phyloP scores from a whole-genome alignment of 2,329 filamentous ascomycete genomes.

The Ophiocordyceps polyrhachis-furcata region DNA sequence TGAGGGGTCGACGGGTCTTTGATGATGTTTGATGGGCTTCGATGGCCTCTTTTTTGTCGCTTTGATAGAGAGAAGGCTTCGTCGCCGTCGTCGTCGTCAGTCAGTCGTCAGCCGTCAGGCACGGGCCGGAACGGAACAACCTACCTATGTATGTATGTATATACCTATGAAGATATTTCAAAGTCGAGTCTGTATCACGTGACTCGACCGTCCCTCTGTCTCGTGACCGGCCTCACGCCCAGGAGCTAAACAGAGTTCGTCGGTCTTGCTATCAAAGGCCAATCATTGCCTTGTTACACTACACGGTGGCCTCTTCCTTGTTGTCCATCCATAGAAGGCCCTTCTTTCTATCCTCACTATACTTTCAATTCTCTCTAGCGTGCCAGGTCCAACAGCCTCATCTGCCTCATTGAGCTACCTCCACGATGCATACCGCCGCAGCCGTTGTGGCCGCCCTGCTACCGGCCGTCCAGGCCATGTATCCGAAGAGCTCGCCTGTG shows the following conservation, averaged over 20 bases:
- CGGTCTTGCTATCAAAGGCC: neutral
- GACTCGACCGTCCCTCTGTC: neutral
- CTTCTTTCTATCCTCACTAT: neutral
- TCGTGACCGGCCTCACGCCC: neutral
- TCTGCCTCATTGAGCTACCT: neutral
- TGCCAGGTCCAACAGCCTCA: slow-evolving; percentile 4
- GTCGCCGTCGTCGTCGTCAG: neutral
- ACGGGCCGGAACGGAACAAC: neutral
- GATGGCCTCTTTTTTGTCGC: neutral
- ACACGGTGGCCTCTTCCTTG: slow-evolving; percentile 1
- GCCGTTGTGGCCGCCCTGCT: slow-evolving; percentile 24
- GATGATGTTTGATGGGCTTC: neutral
- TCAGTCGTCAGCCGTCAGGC: neutral
- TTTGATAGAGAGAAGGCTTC: neutral
- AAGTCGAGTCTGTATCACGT: neutral
- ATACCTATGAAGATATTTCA: neutral
- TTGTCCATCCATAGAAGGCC: neutral
- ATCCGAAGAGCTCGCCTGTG: slow-evolving; percentile 73
- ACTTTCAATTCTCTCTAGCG: neutral
- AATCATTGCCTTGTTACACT: neutral
- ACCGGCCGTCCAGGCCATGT: slow-evolving; percentile 53
- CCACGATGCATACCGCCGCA: neutral
- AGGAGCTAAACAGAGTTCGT: neutral
- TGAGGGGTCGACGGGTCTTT: slow-evolving; percentile 34
- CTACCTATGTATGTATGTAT: too few species aligned